These are phyloP conservation scores for Salicornia ramosissima DNA, from an alignment of 148 eudicot species.

Conservation along the genomic window DNA sequence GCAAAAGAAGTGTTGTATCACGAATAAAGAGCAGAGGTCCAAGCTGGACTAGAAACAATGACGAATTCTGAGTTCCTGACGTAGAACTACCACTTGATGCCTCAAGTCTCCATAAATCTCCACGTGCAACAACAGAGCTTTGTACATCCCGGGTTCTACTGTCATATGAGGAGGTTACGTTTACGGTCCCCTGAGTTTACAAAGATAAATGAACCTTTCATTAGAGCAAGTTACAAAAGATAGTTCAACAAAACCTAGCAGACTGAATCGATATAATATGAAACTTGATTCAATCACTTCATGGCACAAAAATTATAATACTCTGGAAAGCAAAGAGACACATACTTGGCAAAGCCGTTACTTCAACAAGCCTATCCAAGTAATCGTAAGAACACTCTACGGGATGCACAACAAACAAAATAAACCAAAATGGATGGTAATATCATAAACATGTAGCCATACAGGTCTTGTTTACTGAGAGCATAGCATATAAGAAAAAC, in stretches of 20 bases:
- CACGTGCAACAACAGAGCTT: slow-evolving; percentile 80
- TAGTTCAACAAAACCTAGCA: background rate
- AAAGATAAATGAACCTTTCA: background rate
- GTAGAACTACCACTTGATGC: slow-evolving; percentile 80
- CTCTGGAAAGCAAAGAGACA: background rate
- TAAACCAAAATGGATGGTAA: background rate
- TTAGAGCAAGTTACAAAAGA: background rate
- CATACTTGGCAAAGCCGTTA: background rate
- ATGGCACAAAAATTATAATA: background rate
- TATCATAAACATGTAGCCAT: background rate
- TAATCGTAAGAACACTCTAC: background rate
- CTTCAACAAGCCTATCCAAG: background rate
- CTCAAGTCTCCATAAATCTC: slow-evolving; percentile 95
- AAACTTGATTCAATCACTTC: background rate
- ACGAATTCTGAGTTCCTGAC: slow-evolving; percentile 65
- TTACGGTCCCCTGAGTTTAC: slow-evolving; percentile 53
- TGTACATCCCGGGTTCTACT: slow-evolving; percentile 74
- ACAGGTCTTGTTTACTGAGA: background rate
- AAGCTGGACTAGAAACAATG: slow-evolving; percentile 90
- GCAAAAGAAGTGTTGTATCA: slow-evolving; percentile 86
- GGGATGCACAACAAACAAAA: background rate
- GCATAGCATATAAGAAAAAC: background rate
- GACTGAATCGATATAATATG: background rate
- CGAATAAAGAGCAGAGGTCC: slow-evolving; percentile 93
- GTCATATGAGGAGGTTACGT: slow-evolving; percentile 77